Percentiles rank a stretch among this genome's conserved stretches.
Conservation (phyloP, 1,284 basidiomycete genomes). For the Pseudozyma tsukubaensis region DNA sequence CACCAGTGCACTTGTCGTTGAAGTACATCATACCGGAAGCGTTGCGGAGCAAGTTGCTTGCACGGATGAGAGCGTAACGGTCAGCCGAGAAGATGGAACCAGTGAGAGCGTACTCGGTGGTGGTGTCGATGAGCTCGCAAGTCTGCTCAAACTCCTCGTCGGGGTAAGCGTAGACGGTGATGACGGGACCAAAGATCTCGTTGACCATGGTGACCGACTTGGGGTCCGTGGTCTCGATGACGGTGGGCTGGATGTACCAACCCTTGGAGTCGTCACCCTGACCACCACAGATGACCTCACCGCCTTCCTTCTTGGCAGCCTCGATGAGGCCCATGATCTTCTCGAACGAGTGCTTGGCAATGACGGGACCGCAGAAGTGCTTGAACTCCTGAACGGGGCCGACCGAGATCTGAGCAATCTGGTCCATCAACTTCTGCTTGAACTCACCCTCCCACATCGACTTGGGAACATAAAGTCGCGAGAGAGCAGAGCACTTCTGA, state of each 20-base stretch:
- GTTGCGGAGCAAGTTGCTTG: conserved; percentile 67
- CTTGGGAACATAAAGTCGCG: conserved; percentile 87
- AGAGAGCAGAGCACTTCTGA: conserved; percentile 97
- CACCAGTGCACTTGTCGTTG: conserved; percentile 82
- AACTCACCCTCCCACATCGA: conserved; percentile 89
- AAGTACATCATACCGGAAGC: conserved; percentile 69
- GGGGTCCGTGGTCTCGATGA: conserved; percentile 93
- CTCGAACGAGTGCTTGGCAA: conserved; percentile 86
- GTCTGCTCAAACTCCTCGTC: conserved; percentile 81
- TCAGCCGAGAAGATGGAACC: conserved; percentile 67
- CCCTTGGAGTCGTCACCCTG: conserved; percentile 86
- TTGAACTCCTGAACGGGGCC: conserved; percentile 82
- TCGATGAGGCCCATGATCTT: conserved; percentile 86
- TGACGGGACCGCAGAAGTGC: conserved; percentile 96
- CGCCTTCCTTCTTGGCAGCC: conserved; percentile 88
- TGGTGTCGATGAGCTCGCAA: conserved; percentile 85
- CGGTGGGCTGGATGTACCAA: conserved; percentile 92
- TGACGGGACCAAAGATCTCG: conserved; percentile 96
- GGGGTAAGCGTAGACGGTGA: conserved; percentile 76
- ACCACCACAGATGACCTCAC: conserved; percentile 88
- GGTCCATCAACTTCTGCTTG: conserved; percentile 80
- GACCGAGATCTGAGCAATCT: conserved; percentile 85
- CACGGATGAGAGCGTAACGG: conserved; percentile 62
- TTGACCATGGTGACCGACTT: conserved; percentile 90
- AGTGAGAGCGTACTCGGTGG: conserved; percentile 84